Conservation (phyloP, 441 rosid genomes). For the Mallotus japonicus region DNA sequence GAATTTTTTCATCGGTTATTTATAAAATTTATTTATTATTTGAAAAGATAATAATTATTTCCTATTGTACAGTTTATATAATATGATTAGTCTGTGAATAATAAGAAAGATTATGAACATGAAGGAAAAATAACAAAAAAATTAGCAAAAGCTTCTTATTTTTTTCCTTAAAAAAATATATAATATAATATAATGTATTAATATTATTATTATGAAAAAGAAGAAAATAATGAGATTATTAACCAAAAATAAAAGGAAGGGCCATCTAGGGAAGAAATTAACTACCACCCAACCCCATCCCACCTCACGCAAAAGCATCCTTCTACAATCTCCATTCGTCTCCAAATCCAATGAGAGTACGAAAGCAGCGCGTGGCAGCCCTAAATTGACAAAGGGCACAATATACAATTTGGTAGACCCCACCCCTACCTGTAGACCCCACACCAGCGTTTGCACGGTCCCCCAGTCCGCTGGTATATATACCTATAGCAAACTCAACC, state of each 20-base stretch:
- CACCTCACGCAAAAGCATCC: neutral
- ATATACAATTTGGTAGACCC: neutral
- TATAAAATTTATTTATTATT: too few species aligned
- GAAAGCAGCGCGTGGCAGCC: slow-evolving; percentile 25
- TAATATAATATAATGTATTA: too few species aligned
- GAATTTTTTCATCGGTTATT: too few species aligned
- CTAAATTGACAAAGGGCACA: slow-evolving; percentile 12
- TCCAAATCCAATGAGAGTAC: neutral
- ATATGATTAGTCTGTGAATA: too few species aligned
- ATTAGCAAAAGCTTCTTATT: too few species aligned
- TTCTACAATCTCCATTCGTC: neutral
- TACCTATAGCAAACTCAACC: too few species aligned
- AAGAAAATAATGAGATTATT: neutral
- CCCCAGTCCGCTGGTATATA: neutral
- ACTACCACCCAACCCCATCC: too few species aligned
- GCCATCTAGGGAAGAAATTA: neutral
- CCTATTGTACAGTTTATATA: too few species aligned
- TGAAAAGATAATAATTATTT: too few species aligned
- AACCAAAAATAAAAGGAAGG: neutral
- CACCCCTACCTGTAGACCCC: neutral
- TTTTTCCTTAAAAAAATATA: too few species aligned
- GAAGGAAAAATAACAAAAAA: too few species aligned
- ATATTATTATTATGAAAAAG: neutral
- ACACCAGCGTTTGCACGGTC: neutral
- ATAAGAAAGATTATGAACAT: too few species aligned